Conservation (phyloP, 1,284 basidiomycete species). For the Leccinum colubrinum region DNA sequence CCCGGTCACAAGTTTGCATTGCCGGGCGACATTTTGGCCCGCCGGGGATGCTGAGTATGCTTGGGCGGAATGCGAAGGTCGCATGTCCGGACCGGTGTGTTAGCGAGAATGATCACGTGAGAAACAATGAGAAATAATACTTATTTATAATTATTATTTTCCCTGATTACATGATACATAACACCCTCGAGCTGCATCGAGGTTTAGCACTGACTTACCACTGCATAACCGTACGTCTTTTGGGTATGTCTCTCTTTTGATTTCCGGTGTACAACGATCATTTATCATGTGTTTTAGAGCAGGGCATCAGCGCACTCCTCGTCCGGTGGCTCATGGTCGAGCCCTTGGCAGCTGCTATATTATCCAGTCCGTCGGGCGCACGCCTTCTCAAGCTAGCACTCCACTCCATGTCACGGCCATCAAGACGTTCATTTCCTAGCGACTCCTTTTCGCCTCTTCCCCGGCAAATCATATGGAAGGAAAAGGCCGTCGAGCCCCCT, state of each 20-base stretch:
- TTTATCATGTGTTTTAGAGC: background rate
- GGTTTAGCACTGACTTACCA: background rate
- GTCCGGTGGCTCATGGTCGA: conserved; percentile 30
- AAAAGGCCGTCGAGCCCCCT: conserved; percentile 36
- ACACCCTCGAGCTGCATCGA: background rate
- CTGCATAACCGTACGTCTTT: background rate
- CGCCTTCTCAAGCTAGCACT: conserved; percentile 23
- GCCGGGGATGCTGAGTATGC: conserved; percentile 9
- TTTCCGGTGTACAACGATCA: background rate
- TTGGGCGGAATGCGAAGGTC: background rate
- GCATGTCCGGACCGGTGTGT: conserved; percentile 3
- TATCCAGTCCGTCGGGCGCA: conserved; percentile 17
- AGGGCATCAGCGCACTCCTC: conserved; percentile 1
- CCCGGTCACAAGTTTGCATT: background rate
- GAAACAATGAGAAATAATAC: background rate
- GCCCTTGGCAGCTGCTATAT: conserved; percentile 26
- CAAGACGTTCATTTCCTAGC: conserved; percentile 32
- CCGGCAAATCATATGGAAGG: conserved; percentile 51
- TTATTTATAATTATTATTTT: conserved; percentile 5
- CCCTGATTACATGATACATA: conserved; percentile 23
- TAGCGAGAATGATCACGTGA: background rate
- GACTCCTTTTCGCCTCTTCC: conserved; percentile 58
- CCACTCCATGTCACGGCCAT: conserved; percentile 25
- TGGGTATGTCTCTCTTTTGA: conserved; percentile 14
- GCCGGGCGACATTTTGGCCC: conserved; percentile 10